These are phyloP conservation scores for Mycena galopus DNA, from an alignment of 768 basidiomycete genomes.

Conservation along the genomic window DNA sequence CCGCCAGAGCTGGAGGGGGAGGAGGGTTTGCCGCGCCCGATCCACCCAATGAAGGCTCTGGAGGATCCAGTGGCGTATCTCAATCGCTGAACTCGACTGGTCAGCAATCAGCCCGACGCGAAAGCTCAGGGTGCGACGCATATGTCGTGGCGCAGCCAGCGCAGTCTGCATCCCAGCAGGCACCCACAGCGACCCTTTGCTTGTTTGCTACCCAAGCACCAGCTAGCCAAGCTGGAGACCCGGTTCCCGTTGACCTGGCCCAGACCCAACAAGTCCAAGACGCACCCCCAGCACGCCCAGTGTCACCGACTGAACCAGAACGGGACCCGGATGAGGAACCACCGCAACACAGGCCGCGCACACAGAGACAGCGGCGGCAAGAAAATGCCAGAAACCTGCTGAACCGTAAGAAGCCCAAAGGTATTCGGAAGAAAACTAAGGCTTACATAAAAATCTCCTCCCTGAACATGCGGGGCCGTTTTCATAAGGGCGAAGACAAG, in stretches of 20 bases:
- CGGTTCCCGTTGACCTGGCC: no score
- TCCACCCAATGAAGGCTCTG: slow-evolving; percentile 7
- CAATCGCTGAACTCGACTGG: no score
- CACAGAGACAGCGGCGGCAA: background rate
- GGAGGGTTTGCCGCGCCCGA: background rate
- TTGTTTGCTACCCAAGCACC: no score
- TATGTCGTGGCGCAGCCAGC: background rate
- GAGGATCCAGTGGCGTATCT: background rate
- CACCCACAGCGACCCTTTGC: no score
- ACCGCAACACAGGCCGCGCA: no score
- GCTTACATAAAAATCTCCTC: slow-evolving; percentile 1
- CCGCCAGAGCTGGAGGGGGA: slow-evolving; percentile 1
- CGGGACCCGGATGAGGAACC: no score
- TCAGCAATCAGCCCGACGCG: no score
- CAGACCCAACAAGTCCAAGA: no score
- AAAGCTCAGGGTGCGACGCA: background rate
- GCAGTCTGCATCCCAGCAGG: background rate
- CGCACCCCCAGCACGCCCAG: no score
- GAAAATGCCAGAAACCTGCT: background rate
- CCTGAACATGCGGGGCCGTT: slow-evolving; percentile 16
- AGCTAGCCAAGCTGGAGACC: no score
- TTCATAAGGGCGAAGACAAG: slow-evolving; percentile 6
- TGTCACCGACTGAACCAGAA: no score
- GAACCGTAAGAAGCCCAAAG: background rate
- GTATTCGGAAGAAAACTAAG: slow-evolving; percentile 2